A percentile compares a stretch with the other conserved stretches of the same genome.
These are phyloP conservation scores for Phellinidium pouzarii DNA, from an alignment of 1,284 basidiomycete genomes.

Conservation along the genomic window DNA sequence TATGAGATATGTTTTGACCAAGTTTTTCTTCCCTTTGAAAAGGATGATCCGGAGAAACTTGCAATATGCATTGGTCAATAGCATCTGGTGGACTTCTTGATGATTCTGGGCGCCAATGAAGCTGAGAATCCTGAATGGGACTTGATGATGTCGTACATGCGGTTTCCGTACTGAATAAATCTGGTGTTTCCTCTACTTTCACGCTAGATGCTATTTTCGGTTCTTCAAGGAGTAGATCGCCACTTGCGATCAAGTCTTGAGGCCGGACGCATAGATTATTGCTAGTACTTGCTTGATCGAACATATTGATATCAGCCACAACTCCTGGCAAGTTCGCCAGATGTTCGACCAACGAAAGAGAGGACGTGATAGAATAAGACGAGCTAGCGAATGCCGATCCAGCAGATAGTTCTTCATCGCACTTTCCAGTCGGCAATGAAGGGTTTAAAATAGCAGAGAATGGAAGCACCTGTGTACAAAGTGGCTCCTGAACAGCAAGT, in stretches of 20 bases:
- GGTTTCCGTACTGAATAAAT: neutral
- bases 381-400: neutral
- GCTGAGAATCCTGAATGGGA: neutral
- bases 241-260: slow-evolving; percentile 33
- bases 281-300: slow-evolving; percentile 25
- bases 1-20: neutral
- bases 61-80: neutral
- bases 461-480: neutral
- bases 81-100: neutral
- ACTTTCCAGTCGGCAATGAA: neutral
- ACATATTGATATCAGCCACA: slow-evolving; percentile 42
- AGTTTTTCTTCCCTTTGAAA: neutral
- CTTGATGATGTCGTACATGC: slow-evolving; percentile 3
- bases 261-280: slow-evolving; percentile 38
- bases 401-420: neutral
- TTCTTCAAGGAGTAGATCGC: neutral
- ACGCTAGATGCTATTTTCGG: neutral
- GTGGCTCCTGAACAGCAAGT: slow-evolving; percentile 1
- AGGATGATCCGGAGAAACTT: neutral
- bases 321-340: slow-evolving; percentile 20
- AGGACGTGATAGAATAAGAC: neutral
- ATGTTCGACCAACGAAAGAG: neutral
- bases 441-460: neutral
- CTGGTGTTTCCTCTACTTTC: slow-evolving; percentile 1
- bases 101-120: neutral